phyloP scores from a whole-genome alignment of 192 early-diverging fungal species.

The Pilaira anomala region DNA sequence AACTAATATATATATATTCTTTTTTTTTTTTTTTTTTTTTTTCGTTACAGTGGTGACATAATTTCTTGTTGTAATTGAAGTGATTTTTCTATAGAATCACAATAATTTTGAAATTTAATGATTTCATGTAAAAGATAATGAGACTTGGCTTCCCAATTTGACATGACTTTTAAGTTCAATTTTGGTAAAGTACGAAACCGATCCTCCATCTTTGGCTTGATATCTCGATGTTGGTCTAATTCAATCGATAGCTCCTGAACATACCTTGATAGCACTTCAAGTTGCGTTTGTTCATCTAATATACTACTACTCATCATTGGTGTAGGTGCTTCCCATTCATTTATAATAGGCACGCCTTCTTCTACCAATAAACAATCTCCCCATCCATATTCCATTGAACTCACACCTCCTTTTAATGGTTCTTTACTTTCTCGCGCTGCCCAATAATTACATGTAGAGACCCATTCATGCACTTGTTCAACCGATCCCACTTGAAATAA shows the following conservation, averaged over 20 bases:
- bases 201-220: constrained; percentile 40
- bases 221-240: constrained; percentile 64
- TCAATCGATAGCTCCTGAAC: constrained; percentile 62
- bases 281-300: constrained; percentile 47
- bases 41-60: background rate
- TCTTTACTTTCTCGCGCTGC: constrained; percentile 89
- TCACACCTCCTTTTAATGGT: constrained; percentile 81
- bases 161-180: constrained; percentile 48
- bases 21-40: constrained; percentile 8
- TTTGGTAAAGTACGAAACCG: constrained; percentile 13
- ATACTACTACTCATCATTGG: constrained; percentile 40
- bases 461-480: constrained; percentile 79
- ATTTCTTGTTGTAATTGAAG: constrained; percentile 17
- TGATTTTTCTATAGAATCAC: constrained; percentile 65
- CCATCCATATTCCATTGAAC: constrained; percentile 96
- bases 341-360: constrained; percentile 23
- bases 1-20: background rate
- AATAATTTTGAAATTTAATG: constrained; percentile 82
- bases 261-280: constrained; percentile 58
- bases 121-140: constrained; percentile 77
- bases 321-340: constrained; percentile 50
- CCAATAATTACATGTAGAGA: constrained; percentile 92
- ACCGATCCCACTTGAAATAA: constrained; percentile 78
- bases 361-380: constrained; percentile 40
- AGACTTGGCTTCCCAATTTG: constrained; percentile 79